Evolutionary conservation across 768 basidiomycete genomes (phyloP).

Genomic region (Terana coerulea): DNA sequence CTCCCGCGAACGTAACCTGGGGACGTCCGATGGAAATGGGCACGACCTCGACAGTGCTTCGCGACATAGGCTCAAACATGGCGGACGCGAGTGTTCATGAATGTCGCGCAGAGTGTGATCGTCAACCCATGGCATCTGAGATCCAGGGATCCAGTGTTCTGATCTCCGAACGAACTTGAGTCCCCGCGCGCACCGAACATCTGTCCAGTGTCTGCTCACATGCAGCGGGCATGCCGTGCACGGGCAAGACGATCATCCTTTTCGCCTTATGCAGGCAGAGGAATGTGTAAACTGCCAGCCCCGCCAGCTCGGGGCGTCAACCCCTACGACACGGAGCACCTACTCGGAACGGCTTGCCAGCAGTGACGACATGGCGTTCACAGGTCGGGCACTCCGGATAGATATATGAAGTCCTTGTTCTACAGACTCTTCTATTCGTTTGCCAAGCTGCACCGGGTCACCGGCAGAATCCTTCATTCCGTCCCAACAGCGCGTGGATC

Average conservation of each 20-base stretch:
- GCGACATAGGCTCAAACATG: conserved; percentile 2
- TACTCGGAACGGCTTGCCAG: not conserved
- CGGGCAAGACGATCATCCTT: not conserved
- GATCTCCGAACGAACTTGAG: not conserved
- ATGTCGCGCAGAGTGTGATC: not conserved
- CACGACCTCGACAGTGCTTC: not conserved
- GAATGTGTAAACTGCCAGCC: conserved; percentile 9
- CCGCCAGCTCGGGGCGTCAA: not conserved
- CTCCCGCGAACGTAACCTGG: not conserved
- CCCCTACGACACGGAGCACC: conserved; percentile 5
- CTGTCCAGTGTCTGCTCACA: too few relatives aligned
- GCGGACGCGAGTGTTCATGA: not conserved
- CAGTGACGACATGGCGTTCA: conserved; percentile 11
- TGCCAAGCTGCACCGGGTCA: conserved; percentile 8
- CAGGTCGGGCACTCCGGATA: not conserved
- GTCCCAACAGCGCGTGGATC: conserved; percentile 13
- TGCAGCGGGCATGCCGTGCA: too few relatives aligned
- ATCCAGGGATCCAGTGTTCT: not conserved
- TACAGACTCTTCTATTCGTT: conserved; percentile 15
- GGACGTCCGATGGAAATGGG: too few relatives aligned
- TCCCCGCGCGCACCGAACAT: too few relatives aligned
- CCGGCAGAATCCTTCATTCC: conserved; percentile 6
- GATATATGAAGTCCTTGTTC: conserved; percentile 9
- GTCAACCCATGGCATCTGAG: conserved; percentile 8
- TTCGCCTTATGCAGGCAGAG: conserved; percentile 6